A percentile compares a stretch with the other conserved stretches of the same genome.
These are phyloP conservation scores for Phyllosticta citriasiana DNA, from an alignment of 2,329 filamentous ascomycete genomes.

Conservation along the genomic window DNA sequence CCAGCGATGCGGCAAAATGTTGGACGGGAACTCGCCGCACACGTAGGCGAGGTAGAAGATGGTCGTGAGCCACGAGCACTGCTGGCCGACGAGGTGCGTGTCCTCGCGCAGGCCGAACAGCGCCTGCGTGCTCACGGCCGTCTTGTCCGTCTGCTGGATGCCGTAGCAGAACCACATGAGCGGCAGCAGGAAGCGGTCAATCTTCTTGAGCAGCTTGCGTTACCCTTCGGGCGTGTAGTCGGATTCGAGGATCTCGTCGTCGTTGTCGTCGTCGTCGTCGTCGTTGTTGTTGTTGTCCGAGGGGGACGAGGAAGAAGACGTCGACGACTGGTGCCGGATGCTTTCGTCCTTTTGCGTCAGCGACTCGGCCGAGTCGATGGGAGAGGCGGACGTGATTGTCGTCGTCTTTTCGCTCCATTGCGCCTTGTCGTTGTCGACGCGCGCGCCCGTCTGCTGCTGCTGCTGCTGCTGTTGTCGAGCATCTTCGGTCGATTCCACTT, in stretches of 20 bases:
- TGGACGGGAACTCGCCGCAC: constrained; percentile 13
- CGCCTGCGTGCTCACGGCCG: constrained; percentile 32
- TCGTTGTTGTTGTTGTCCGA: background rate
- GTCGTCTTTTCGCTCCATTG: background rate
- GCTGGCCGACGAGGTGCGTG: constrained; percentile 36
- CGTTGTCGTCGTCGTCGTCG: background rate
- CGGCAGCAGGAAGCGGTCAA: constrained; percentile 7
- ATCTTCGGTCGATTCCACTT: background rate
- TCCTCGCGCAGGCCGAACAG: constrained; percentile 42
- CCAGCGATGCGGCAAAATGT: constrained; percentile 13
- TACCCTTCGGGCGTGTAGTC: constrained; percentile 9
- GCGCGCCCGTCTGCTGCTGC: background rate
- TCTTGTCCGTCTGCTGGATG: constrained; percentile 48
- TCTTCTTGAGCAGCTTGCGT: constrained; percentile 7
- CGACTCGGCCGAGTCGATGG: no score
- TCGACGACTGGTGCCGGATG: background rate
- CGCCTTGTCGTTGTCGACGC: background rate
- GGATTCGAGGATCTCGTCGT: constrained; percentile 5
- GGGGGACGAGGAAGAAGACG: background rate
- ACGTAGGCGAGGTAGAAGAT: constrained; percentile 39
- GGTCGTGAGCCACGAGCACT: constrained; percentile 52
- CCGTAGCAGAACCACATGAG: constrained; percentile 34
- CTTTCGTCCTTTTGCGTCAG: background rate
- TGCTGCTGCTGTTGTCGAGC: background rate
- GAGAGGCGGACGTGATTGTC: no score